These are phyloP conservation scores for Nicotiana otophora DNA, from an alignment of 257 asterid genomes.

Conservation along the genomic window DNA sequence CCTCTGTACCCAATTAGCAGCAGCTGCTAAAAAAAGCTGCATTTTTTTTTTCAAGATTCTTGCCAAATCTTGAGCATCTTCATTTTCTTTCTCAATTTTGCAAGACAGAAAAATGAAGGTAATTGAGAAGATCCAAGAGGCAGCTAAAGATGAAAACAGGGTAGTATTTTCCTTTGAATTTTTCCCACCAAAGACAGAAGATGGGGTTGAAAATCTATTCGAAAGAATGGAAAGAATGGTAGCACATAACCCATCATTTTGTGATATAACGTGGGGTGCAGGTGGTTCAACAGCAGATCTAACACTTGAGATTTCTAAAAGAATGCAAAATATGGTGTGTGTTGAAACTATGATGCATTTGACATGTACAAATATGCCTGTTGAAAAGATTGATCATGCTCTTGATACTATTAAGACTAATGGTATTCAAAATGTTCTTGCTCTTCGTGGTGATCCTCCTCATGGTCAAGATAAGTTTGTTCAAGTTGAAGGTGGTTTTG, in stretches of 20 bases:
- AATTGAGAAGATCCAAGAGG: conserved; percentile 77
- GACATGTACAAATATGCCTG: conserved; percentile 97
- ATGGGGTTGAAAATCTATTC: conserved; percentile 91
- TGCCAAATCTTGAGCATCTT: not conserved
- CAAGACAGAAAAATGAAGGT: conserved; percentile 57
- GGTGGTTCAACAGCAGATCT: conserved; percentile 99
- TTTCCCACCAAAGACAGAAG: conserved; percentile 98
- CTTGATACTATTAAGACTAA: conserved; percentile 61
- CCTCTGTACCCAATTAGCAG: not conserved
- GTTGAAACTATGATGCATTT: conserved; percentile 99
- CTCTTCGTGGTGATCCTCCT: conserved; percentile 97
- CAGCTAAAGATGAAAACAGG: conserved; percentile 21
- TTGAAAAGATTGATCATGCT: conserved; percentile 94
- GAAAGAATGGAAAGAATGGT: conserved; percentile 98
- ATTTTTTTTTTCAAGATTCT: not conserved
- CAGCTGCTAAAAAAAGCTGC: not conserved
- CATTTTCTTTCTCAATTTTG: not conserved
- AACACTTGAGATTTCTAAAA: conserved; percentile 87
- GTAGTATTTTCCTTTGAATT: conserved; percentile 91
- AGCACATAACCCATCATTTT: conserved; percentile 75
- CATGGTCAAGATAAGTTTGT: conserved; percentile 99
- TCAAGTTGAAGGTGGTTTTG: conserved; percentile 93
- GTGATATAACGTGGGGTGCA: conserved; percentile 99
- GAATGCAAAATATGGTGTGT: conserved; percentile 98
- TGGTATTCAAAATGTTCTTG: conserved; percentile 93